Base-by-base conservation (phyloP, 2,329 filamentous ascomycete species). In the Didymellaceae sp. region DNA sequence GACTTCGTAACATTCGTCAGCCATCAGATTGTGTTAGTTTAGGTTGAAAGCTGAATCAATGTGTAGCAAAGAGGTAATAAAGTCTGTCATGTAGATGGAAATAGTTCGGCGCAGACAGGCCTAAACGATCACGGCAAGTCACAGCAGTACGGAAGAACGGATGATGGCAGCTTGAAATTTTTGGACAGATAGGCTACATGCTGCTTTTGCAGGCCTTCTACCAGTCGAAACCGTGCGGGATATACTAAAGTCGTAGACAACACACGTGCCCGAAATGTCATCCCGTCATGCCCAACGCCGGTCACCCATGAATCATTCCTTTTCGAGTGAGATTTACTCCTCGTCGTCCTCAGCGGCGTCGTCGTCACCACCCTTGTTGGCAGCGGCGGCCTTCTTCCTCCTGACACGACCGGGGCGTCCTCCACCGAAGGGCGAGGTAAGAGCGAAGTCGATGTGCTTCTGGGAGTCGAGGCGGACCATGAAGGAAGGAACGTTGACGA, bases 391-490 rank as follows among this genome's bases (percentile, higher is more conserved):
- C 92, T 97, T 99, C 94, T 97, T 99, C 86, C 94, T 95, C 81
- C 91, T 88, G 76, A 97, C 93, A 86, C 94, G 94, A 71, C 94
- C 94, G 73, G 91, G 91, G 73, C 94, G 92, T 77, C 94, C 94
- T 78, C 92, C 92, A 81, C 94, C 94, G 74, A 96, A 97, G 77
- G 94, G 93, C 77, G 93, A 97, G 81, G 88, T 95, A 66, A 99
- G 87, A 61, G 94, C 86, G 79, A 99, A 97, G 86, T 99, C 94
- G 74, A 99, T 97, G 89, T 99, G 94, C 90, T 99, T 99, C 88
- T 99, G 94, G 74, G 92, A 97, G 86, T 99, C 94, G 75, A 99
- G 91, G 82, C 94, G 94, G 80, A 99, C 94, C 78, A 99, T 89
- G 89, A 96, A 99, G 48, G 93, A 97, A 65, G 94, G 94, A 57